Evolutionary conservation across 441 rosid genomes (phyloP), one percentile per base, ranked within the genome.

Genomic region (Croton setiger): DNA sequence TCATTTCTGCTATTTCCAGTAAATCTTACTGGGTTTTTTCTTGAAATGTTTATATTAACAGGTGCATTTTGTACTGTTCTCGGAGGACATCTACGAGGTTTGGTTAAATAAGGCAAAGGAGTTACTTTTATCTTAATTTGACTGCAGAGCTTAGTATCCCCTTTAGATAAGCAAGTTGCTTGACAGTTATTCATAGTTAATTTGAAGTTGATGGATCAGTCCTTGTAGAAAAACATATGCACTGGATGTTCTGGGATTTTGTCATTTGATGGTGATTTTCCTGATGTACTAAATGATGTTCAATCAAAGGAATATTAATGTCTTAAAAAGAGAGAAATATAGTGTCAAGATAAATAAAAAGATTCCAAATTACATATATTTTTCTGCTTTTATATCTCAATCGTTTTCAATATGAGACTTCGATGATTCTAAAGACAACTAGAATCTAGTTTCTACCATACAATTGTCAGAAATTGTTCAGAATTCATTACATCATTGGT

Each of bases 41-140:
- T 18, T 56, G 3, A 37, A 48, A 58, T 57, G 53, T 56, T 69
- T 21, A 20, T 21, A 20, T 58, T 56, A 36, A 75, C 85, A 92
- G 98, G 92, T 89, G 66, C 92, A 93, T 71, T 86, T 89, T 75
- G 92, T 89, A 57, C 79, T 89, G 74, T 87, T 93, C 71, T 63
- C 78, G 0, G 92, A 87, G 45, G 81, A 91, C 18, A 80, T 84
- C 37, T 83, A 75, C 49, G 68, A 75, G 57, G 82, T 69, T 57
- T 93, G 97, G 98, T 43, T 85, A 69, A 77, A 72, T 78, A 87
- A 84, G 75, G 97, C 98, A 37, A 83, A 80, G 76, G 88, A 91
- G 58, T 63, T 84, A 73, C 87, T 88, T 60, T 74, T 74, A 75
- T 62, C 78, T 61, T 80, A 78, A 63, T 4, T 7, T 69, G 58